Evolutionary conservation across 345 rosid species (phyloP).

Genomic region (Draba incana): DNA sequence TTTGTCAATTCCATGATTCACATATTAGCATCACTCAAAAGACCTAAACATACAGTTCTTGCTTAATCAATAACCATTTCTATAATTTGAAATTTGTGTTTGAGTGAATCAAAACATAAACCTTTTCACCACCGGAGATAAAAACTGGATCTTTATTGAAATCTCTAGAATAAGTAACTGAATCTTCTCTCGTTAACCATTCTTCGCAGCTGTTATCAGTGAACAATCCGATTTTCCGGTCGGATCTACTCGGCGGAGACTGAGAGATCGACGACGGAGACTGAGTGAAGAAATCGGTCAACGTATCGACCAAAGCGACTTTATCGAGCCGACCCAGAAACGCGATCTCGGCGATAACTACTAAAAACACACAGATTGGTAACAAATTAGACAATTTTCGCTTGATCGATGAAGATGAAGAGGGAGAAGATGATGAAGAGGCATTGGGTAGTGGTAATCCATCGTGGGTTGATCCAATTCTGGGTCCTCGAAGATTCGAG

Average conservation of each 20-base stretch:
- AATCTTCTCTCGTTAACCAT: constrained; percentile 78
- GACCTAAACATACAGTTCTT: too few relatives aligned
- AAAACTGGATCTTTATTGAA: constrained; percentile 69
- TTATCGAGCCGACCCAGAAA: constrained; percentile 84
- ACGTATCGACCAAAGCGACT: constrained; percentile 64
- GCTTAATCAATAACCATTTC: too few relatives aligned
- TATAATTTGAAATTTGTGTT: too few relatives aligned
- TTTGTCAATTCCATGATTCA: too few relatives aligned
- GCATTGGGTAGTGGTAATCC: constrained; percentile 43
- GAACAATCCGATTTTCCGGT: constrained; percentile 29
- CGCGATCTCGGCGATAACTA: constrained; percentile 71
- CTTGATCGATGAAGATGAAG: constrained; percentile 39
- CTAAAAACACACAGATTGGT: constrained; percentile 69
- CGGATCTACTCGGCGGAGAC: constrained; percentile 21
- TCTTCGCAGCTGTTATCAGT: constrained; percentile 65
- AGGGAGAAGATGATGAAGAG: constrained; percentile 33
- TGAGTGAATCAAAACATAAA: too few relatives aligned
- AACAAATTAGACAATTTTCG: constrained; percentile 64
- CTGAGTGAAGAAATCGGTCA: constrained; percentile 62
- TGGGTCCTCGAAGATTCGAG: constrained; percentile 64
- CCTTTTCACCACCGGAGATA: constrained; percentile 62
- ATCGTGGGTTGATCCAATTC: constrained; percentile 46
- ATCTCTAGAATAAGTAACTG: constrained; percentile 68
- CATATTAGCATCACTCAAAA: too few relatives aligned
- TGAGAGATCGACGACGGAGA: constrained; percentile 30